Percentiles rank a stretch among this genome's conserved stretches.
These are phyloP conservation scores for Ochromonas danica DNA, from an alignment of 108 stramenopile genomes.

Conservation along the genomic window DNA sequence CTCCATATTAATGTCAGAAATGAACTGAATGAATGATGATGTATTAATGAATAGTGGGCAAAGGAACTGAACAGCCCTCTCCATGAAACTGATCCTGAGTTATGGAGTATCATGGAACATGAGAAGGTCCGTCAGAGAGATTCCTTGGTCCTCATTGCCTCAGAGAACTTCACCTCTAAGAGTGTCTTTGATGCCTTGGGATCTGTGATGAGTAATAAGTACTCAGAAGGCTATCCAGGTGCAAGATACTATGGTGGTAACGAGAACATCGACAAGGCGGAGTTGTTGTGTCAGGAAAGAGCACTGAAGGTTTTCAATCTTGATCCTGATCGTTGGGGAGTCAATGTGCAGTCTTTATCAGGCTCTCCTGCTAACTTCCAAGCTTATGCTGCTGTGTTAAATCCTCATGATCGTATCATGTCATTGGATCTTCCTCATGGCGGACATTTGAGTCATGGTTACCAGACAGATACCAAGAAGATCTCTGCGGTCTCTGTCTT, in stretches of 20 bases:
- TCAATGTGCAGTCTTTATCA: conserved; percentile 81
- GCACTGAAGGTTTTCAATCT: conserved; percentile 91
- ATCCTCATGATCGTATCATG: conserved; percentile 96
- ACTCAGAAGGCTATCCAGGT: conserved; percentile 73
- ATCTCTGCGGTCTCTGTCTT: conserved; percentile 86
- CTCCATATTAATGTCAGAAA: too few species aligned
- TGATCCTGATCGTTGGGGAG: conserved; percentile 71
- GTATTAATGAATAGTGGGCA: conserved; percentile 33
- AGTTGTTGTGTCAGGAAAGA: conserved; percentile 89
- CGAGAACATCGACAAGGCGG: conserved; percentile 78
- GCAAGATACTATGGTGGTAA: conserved; percentile 93
- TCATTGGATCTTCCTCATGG: conserved; percentile 97
- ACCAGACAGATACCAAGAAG: conserved; percentile 92
- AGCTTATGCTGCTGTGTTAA: conserved; percentile 97
- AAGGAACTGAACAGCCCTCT: conserved; percentile 72
- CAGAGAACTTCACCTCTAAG: conserved; percentile 87
- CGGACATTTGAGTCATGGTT: conserved; percentile 88
- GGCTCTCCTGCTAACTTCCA: conserved; percentile 99
- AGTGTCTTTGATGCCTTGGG: conserved; percentile 95
- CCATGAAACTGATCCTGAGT: conserved; percentile 82
- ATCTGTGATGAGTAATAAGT: conserved; percentile 94
- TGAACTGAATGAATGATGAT: too few species aligned
- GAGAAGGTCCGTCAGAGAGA: conserved; percentile 88
- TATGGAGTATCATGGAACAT: conserved; percentile 81
- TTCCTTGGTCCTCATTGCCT: conserved; percentile 82